Percentiles rank a stretch among this genome's conserved stretches.
phyloP scores from a whole-genome alignment of 2,329 filamentous ascomycete genomes.

The Aspergillus sergii region DNA sequence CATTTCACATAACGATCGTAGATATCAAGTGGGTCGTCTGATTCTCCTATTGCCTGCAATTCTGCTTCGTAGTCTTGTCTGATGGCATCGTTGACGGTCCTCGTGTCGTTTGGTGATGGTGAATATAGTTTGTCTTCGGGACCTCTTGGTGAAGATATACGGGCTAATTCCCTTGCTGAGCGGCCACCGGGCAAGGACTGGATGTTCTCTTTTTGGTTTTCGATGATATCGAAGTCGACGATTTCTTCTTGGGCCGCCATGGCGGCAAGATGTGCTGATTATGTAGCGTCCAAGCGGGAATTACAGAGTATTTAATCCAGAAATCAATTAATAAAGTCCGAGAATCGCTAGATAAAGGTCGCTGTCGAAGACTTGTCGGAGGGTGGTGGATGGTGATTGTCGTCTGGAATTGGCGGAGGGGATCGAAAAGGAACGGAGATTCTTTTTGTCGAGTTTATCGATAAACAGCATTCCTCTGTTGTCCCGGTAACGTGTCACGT shows the following conservation, averaged over 20 bases:
- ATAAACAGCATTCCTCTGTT: conserved; percentile 41
- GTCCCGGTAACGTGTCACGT: conserved; percentile 36
- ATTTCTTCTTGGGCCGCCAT: conserved; percentile 48
- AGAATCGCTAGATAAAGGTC: background rate
- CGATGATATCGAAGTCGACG: conserved; percentile 82
- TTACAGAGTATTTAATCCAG: background rate
- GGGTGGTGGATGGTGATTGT: conserved; percentile 4
- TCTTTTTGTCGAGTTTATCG: conserved; percentile 32
- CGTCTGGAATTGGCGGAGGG: background rate
- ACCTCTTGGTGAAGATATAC: conserved; percentile 62
- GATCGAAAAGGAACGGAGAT: conserved; percentile 7
- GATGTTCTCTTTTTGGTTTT: conserved; percentile 97
- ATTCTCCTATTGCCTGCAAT: conserved; percentile 74
- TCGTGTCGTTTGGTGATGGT: conserved; percentile 71
- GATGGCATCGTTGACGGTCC: conserved; percentile 76
- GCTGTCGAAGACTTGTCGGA: conserved; percentile 5
- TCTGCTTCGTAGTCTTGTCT: conserved; percentile 86
- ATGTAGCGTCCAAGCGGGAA: conserved; percentile 1
- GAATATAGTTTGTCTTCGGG: conserved; percentile 56
- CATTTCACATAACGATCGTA: conserved; percentile 97
- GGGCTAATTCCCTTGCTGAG: conserved; percentile 84
- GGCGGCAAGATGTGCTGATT: conserved; percentile 52
- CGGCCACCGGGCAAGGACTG: conserved; percentile 85
- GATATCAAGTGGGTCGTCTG: conserved; percentile 91
- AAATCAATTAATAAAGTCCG: background rate